Evolutionary conservation across 2,329 filamentous ascomycete species (phyloP), one percentile per base, ranked within the genome.

Genomic region (Scytalidium lignicola): DNA sequence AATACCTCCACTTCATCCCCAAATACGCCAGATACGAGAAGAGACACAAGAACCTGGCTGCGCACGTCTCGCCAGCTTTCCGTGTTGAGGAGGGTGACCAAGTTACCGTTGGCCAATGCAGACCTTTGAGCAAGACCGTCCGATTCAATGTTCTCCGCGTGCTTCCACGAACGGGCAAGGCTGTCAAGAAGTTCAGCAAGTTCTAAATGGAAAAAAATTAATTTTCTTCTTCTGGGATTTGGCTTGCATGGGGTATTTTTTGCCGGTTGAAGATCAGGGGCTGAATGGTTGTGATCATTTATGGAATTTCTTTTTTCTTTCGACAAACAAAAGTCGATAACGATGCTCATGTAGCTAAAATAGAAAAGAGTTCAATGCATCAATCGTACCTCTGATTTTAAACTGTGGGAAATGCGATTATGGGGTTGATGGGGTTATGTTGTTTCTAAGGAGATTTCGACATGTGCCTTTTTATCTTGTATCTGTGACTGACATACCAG

Each of bases 21-120:
- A 99, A 99, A 83, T 99, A 99, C 86, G 83, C 88, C 74, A 89
- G 93, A 86, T 99, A 99, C 78, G 95, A 99, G 90, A 97, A 96
- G 87, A 85, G 93, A 75, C 93, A 99, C 89, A 96, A 96, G 88
- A 99, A 99, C 86, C 83, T 99, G 62, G 90, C 93, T 70, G 93
- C 92, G 64, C 93, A 99, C 85, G 92, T 97, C 69, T 96, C 91
- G 61, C 93, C 93, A 67, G 92, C 92, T 75, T 99, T 99, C 90
- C 93, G 93, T 96, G 91, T 97, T 67, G 88, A 95, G 82, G 92
- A 97, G 74, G 95, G 93, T 85, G 93, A 99, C 79, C 87, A 92
- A 80, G 95, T 99, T 68, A 96, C 92, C 67, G 92, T 99, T 75
- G 93, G 93, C 79, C 93, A 99, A 83, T 99, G 93, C 89, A 83